phyloP scores from a whole-genome alignment of 2,329 filamentous ascomycete species.

The Fusarium devonianum region DNA sequence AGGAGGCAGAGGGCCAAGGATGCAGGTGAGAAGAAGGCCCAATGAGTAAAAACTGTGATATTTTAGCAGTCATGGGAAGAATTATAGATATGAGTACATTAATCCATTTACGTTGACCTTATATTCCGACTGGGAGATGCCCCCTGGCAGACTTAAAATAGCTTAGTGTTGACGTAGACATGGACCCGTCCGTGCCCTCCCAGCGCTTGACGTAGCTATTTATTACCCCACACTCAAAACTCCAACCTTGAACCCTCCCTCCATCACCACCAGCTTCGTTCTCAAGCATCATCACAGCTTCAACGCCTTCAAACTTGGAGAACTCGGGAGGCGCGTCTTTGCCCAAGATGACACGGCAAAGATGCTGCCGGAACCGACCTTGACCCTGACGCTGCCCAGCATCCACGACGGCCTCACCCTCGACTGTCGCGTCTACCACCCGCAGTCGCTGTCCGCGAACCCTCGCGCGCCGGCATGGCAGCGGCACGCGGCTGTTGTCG shows the following conservation, averaged over 20 bases:
- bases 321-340: neutral
- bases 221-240: too few species aligned
- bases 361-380: conserved; percentile 64
- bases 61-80: neutral
- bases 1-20: conserved; percentile 54
- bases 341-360: conserved; percentile 34
- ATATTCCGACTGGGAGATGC: too few species aligned
- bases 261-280: too few species aligned
- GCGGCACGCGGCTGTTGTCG: conserved; percentile 69
- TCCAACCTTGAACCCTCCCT: too few species aligned
- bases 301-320: too few species aligned
- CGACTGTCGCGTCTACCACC: conserved; percentile 85
- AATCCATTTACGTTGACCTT: too few species aligned
- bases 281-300: too few species aligned
- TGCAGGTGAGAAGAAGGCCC: conserved; percentile 49
- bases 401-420: conserved; percentile 79
- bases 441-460: conserved; percentile 53
- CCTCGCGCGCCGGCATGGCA: conserved; percentile 51
- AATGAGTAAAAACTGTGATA: conserved; percentile 41
- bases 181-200: too few species aligned
- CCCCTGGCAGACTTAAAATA: too few species aligned
- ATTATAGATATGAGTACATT: conserved; percentile 26
- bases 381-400: conserved; percentile 82
- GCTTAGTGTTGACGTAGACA: too few species aligned
- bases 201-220: too few species aligned